Conservation (phyloP, 2,329 filamentous ascomycete genomes). For the Didymosphaeria variabile region DNA sequence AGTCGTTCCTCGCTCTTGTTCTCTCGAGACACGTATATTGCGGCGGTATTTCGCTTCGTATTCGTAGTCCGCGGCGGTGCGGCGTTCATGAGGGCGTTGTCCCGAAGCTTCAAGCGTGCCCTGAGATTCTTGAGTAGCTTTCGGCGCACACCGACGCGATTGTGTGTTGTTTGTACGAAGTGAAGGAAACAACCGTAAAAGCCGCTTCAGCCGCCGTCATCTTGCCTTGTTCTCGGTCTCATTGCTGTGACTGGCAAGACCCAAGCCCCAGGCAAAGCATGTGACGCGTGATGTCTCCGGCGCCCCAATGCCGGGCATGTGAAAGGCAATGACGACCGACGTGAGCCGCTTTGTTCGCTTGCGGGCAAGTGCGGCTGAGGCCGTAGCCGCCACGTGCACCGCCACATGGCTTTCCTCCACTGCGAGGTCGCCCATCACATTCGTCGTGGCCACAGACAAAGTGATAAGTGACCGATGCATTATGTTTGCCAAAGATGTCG, state of each 20-base stretch:
- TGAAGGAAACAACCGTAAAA: not conserved
- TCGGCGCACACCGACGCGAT: too few species aligned
- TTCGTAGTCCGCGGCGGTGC: constrained; percentile 1
- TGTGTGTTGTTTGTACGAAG: not conserved
- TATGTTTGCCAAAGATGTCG: not conserved
- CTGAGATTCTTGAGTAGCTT: too few species aligned
- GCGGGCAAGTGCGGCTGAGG: not conserved
- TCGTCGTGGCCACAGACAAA: too few species aligned
- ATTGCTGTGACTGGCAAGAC: constrained; percentile 10
- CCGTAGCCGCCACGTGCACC: not conserved
- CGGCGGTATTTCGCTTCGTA: not conserved
- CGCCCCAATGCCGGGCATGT: constrained; percentile 13
- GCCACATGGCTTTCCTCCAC: not conserved
- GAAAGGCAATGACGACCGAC: constrained; percentile 10
- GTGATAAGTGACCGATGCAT: not conserved
- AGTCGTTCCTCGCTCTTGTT: not conserved
- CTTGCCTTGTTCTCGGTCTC: constrained; percentile 6
- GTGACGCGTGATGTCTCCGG: constrained; percentile 13
- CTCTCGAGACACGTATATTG: not conserved
- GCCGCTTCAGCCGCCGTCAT: constrained; percentile 7
- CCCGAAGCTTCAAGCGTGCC: not conserved
- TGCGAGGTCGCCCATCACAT: not conserved
- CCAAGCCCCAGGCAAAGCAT: constrained; percentile 7
- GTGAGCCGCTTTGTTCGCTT: not conserved
- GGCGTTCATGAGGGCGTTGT: not conserved